A percentile compares a stretch with the other conserved stretches of the same genome.
These are phyloP conservation scores for Aspergillus bombycis DNA, from an alignment of 2,329 filamentous ascomycete species.

Conservation along the genomic window DNA sequence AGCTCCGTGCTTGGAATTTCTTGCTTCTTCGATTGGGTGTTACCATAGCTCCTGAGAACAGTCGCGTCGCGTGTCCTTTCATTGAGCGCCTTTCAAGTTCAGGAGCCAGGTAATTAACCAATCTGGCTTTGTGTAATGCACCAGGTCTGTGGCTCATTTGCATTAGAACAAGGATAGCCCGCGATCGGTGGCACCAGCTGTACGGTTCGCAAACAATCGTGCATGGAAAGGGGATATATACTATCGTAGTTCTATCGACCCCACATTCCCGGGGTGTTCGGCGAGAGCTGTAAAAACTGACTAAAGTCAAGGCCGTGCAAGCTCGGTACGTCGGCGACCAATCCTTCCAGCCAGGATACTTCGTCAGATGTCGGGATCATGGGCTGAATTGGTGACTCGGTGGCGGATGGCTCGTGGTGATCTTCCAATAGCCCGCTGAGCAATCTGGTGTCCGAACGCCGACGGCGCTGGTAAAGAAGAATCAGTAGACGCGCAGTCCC, in stretches of 20 bases:
- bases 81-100: too few species aligned
- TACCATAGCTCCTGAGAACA: too few species aligned
- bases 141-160: too few species aligned
- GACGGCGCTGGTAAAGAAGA: conserved; percentile 52
- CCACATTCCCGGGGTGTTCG: neutral
- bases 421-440: conserved; percentile 23
- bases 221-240: too few species aligned
- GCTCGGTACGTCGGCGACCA: conserved; percentile 46
- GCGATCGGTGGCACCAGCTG: too few species aligned
- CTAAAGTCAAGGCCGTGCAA: conserved; percentile 40
- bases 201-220: too few species aligned
- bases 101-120: fast-evolving
- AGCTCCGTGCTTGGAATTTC: too few species aligned
- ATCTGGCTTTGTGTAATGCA: too few species aligned
- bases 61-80: too few species aligned
- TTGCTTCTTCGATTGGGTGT: fast-evolving
- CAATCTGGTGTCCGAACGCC: conserved; percentile 41
- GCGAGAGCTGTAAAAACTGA: conserved; percentile 31
- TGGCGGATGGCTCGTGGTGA: conserved; percentile 1
- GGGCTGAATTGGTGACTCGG: conserved; percentile 1
- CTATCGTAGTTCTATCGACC: neutral
- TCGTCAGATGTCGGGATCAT: conserved; percentile 31
- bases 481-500: conserved; percentile 57
- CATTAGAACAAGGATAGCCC: too few species aligned
- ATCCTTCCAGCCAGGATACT: conserved; percentile 43